Percentiles rank a stretch among this genome's conserved stretches.
phyloP scores from a whole-genome alignment of 225 moss, liverwort and hornwort genomes.

The Marchantia paleacea region DNA sequence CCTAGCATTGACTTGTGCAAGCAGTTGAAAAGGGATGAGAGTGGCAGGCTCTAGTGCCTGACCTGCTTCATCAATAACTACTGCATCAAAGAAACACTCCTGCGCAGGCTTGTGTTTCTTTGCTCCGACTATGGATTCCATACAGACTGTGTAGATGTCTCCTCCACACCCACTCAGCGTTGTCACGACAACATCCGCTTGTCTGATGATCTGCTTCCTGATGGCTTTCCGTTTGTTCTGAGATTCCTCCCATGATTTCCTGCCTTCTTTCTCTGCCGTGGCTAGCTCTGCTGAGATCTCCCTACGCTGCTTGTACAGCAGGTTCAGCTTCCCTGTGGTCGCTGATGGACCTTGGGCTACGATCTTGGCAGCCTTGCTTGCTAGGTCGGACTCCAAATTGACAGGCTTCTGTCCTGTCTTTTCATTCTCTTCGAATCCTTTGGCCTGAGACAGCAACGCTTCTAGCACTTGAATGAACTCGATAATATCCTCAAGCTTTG shows the following conservation, averaged over 20 bases:
- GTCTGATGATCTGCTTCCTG: slow-evolving; percentile 74
- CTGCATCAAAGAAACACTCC: slow-evolving; percentile 93
- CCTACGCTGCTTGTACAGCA: slow-evolving; percentile 71
- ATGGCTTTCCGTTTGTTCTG: slow-evolving; percentile 55
- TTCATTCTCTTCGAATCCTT: slow-evolving; percentile 29
- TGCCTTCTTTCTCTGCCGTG: slow-evolving; percentile 68
- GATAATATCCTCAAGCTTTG: slow-evolving; percentile 80
- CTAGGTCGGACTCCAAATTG: slow-evolving; percentile 35
- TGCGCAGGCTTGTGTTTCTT: slow-evolving; percentile 65
- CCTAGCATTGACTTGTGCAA: slow-evolving; percentile 72
- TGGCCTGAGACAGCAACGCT: slow-evolving; percentile 58
- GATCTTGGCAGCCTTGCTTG: slow-evolving; percentile 56
- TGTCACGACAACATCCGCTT: slow-evolving; percentile 89
- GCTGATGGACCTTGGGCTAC: slow-evolving; percentile 64
- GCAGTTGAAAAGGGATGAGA: slow-evolving; percentile 90
- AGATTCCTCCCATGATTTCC: slow-evolving; percentile 56
- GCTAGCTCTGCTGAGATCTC: slow-evolving; percentile 66
- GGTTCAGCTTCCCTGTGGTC: slow-evolving; percentile 68
- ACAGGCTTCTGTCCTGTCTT: slow-evolving; percentile 29
- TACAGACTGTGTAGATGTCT: slow-evolving; percentile 84
- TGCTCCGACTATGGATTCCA: slow-evolving; percentile 70
- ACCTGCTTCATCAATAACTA: slow-evolving; percentile 96
- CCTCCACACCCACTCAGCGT: slow-evolving; percentile 95
- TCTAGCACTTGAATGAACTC: slow-evolving; percentile 87
- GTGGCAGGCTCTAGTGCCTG: slow-evolving; percentile 98